Evolutionary conservation across 208 protist genomes (phyloP), one percentile per base, ranked within the genome.

Genomic region (Plasmodiophora brassicae): DNA sequence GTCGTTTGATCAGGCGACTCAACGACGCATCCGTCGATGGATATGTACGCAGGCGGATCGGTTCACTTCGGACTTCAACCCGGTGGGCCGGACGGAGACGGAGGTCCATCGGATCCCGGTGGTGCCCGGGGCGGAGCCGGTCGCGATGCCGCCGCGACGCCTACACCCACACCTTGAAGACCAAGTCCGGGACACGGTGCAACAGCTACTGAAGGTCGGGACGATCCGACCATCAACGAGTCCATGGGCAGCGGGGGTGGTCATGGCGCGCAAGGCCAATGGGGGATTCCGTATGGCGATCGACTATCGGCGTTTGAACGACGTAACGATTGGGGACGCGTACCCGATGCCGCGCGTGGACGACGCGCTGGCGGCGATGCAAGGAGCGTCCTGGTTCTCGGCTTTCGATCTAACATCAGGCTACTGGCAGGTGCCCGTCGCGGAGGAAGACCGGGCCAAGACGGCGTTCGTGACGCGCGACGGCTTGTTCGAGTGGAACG

Each of bases 381-480:
- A 28, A 57, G 14, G 50, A 28, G 50, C 50, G 25, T 14, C 20
- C 50, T 57, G 14, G 20, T 88, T 88, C 25, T 45, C 84, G 44
- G 72, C 8, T 39, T 50, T 88, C 46, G 86, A 88, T 35, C 8
- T 83, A 32, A 10, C 28, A 10, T 44, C 65, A 10, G 86, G 20
- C 28, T 88, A 88, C 46, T 45, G 78, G 45, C 86, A 88, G 85
- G 65, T 88, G 71, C 32, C 32, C 20, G 25, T 88, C 20, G 86
- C 83, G 8, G 86, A 88, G 25, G 86, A 88, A 85, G 8, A 85
- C 20, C 5, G 25, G 25, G 78, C n/a, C 84, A 88, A n/a, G 22
- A 44, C 46, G 5, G 65, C 86, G 28, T 88, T 88, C 86, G 46
- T 83, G 25, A 88, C 86, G 84, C 20, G 28, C 22, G 14, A 88